phyloP scores from a whole-genome alignment of 345 rosid genomes.

The Viola odorata region DNA sequence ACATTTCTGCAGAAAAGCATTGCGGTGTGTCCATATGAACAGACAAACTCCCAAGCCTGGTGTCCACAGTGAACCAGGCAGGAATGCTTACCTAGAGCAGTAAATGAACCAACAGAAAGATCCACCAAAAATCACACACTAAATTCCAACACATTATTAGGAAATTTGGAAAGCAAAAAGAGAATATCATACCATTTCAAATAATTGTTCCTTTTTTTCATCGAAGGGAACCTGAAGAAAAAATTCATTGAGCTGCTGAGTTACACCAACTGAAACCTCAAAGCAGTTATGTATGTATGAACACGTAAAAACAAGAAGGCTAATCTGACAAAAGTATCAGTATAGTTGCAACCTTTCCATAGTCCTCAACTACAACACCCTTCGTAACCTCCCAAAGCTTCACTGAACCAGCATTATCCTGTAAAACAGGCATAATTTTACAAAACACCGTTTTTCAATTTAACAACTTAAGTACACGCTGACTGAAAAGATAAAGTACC shows the following conservation, averaged over 20 bases:
- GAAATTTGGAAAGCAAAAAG: neutral
- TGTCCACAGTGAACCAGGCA: conserved; percentile 93
- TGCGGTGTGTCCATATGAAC: conserved; percentile 96
- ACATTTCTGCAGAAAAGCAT: conserved; percentile 99
- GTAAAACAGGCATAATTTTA: conserved; percentile 22
- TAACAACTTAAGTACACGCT: conserved; percentile 5
- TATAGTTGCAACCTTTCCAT: conserved; percentile 59
- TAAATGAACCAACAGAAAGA: conserved; percentile 16
- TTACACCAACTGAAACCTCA: neutral
- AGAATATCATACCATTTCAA: conserved; percentile 72
- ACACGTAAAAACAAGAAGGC: neutral
- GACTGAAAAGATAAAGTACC: conserved; percentile 8
- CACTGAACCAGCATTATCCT: conserved; percentile 90
- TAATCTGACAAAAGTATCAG: neutral
- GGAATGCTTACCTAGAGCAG: conserved; percentile 87
- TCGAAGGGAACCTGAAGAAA: conserved; percentile 70
- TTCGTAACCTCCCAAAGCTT: conserved; percentile 95
- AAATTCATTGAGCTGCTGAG: conserved; percentile 8
- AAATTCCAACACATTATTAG: neutral
- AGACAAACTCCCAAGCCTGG: conserved; percentile 92
- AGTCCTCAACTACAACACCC: conserved; percentile 85
- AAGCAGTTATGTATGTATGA: conserved; percentile 1
- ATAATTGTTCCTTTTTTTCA: conserved; percentile 81
- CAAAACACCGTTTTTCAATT: neutral
- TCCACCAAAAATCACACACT: conserved; percentile 2